Evolutionary conservation across 345 rosid species (phyloP).

Genomic region (Populus pruinosa): DNA sequence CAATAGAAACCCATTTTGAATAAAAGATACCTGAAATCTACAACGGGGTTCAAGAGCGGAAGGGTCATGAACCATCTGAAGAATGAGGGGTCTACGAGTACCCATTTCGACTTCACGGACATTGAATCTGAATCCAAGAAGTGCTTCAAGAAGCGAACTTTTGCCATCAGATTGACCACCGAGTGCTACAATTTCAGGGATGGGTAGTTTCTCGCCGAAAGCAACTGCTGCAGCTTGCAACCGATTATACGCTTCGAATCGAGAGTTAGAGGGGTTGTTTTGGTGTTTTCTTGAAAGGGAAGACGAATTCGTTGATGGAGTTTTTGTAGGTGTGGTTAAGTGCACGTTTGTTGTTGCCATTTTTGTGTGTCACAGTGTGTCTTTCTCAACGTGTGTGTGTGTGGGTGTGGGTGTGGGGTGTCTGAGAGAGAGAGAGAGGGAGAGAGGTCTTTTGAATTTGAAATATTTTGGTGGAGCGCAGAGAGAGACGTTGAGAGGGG

Average conservation of each 20-base stretch:
- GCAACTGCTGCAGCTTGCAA: constrained; percentile 94
- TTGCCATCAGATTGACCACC: constrained; percentile 98
- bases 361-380: too few species aligned
- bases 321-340: constrained; percentile 57
- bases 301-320: constrained; percentile 36
- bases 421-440: neutral
- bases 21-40: constrained; percentile 61
- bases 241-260: constrained; percentile 96
- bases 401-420: too few species aligned
- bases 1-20: neutral
- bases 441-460: constrained; percentile 11
- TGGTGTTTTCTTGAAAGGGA: constrained; percentile 16
- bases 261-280: constrained; percentile 35
- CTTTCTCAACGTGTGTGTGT: too few species aligned
- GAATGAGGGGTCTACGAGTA: constrained; percentile 85
- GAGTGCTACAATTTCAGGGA: constrained; percentile 90
- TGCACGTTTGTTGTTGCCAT: constrained; percentile 15
- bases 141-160: constrained; percentile 94
- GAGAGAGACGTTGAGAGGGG: neutral
- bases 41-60: constrained; percentile 87
- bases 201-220: constrained; percentile 94
- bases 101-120: constrained; percentile 99
- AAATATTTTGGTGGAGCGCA: neutral
- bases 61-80: constrained; percentile 92
- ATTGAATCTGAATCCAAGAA: constrained; percentile 88